phyloP scores from a whole-genome alignment of 2,329 filamentous ascomycete genomes.

The Calonectria naviculata region DNA sequence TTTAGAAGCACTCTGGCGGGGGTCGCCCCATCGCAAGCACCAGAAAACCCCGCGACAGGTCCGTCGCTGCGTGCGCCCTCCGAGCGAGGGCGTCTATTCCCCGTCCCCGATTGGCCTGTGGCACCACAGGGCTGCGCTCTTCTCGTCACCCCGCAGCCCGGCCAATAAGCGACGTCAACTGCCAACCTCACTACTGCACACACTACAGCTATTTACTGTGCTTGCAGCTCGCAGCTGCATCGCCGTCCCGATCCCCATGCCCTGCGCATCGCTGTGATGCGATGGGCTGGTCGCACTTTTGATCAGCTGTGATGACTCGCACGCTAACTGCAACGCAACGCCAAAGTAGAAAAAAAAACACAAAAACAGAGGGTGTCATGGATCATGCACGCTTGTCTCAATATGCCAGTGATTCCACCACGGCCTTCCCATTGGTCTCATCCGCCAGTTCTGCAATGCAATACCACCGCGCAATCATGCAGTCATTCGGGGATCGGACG shows the following conservation, averaged over 20 bases:
- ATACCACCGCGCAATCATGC: conserved; percentile 11
- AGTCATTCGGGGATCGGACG: conserved; percentile 20
- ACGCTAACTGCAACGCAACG: conserved; percentile 11
- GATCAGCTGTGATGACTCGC: conserved; percentile 10
- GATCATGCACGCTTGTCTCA: conserved; percentile 21
- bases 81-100: conserved; percentile 38
- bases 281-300: conserved; percentile 5
- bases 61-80: conserved; percentile 13
- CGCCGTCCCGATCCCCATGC: conserved; percentile 14
- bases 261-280: conserved; percentile 10
- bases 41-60: conserved; percentile 10
- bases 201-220: conserved; percentile 7
- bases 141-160: conserved; percentile 37
- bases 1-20: conserved; percentile 31
- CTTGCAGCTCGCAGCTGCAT: not conserved
- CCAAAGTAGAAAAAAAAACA: not conserved
- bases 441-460: conserved; percentile 6
- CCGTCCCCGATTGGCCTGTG: conserved; percentile 35
- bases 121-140: conserved; percentile 28
- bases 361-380: conserved; percentile 7
- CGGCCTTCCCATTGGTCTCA: conserved; percentile 12
- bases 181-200: conserved; percentile 1
- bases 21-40: not conserved
- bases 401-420: conserved; percentile 18
- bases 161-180: conserved; percentile 30